These are phyloP conservation scores for Limnomonas spitsbergensis DNA, from an alignment of 139 green algal species.

Conservation along the genomic window DNA sequence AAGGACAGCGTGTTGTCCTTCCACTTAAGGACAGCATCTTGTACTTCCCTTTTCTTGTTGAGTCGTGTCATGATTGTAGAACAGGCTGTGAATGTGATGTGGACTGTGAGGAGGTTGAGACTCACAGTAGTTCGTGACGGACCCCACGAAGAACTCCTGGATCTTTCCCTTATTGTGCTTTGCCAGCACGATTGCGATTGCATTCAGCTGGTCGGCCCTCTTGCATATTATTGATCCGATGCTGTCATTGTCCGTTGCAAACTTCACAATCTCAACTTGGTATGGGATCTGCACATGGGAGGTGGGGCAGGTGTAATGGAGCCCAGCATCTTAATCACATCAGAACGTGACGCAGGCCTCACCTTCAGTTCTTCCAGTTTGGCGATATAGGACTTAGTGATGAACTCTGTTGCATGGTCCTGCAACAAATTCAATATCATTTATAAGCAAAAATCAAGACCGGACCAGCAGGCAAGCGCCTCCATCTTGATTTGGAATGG, in stretches of 20 bases:
- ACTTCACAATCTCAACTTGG: slow-evolving; percentile 13
- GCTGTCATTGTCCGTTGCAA: slow-evolving; percentile 16
- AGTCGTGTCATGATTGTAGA: too few relatives aligned
- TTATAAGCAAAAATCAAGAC: too few relatives aligned
- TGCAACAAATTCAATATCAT: too few relatives aligned
- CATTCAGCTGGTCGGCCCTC: slow-evolving; percentile 47
- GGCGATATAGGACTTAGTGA: not conserved
- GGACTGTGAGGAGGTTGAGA: not conserved
- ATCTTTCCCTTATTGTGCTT: slow-evolving; percentile 54
- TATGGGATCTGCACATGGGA: slow-evolving; percentile 5
- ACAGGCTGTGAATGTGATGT: too few relatives aligned
- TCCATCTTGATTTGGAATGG: too few relatives aligned
- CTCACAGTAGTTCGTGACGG: slow-evolving; percentile 48
- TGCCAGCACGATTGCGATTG: slow-evolving; percentile 49
- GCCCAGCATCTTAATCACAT: too few relatives aligned
- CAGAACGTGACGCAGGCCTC: too few relatives aligned
- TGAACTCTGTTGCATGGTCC: not conserved
- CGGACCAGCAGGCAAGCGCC: too few relatives aligned
- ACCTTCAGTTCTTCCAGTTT: not conserved
- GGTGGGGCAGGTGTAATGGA: too few relatives aligned
- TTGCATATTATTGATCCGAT: slow-evolving; percentile 42
- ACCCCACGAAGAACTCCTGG: slow-evolving; percentile 63
- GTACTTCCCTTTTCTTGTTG: too few relatives aligned
- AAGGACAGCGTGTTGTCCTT: too few relatives aligned
- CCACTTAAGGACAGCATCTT: too few relatives aligned